Conservation (phyloP, 208 protist genomes). For the Vickermania ingenoplastis region DNA sequence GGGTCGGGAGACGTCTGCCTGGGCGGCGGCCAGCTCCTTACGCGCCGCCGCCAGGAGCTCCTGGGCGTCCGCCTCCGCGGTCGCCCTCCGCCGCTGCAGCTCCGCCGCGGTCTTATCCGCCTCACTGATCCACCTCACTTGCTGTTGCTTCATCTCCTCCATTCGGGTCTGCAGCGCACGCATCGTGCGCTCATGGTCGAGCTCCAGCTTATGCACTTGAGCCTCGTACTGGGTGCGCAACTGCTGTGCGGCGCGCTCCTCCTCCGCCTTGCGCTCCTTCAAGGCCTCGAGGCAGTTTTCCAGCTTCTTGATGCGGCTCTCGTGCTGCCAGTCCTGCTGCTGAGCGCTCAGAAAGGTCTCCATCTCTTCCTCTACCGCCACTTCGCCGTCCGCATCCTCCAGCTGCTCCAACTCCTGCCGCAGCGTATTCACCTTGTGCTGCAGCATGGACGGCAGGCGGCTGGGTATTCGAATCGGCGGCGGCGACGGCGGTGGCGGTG, state of each 20-base stretch:
- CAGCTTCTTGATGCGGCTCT: background rate
- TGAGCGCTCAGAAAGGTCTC: background rate
- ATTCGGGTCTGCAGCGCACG: background rate
- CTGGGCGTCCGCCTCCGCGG: background rate
- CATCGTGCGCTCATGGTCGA: background rate
- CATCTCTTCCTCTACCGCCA: background rate
- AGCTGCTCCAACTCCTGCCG: background rate
- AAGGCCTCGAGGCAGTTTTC: background rate
- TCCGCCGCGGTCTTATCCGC: background rate
- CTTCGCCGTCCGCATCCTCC: background rate
- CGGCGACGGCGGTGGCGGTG: background rate
- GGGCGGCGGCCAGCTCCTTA: background rate
- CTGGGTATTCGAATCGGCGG: background rate
- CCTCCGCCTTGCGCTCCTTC: background rate
- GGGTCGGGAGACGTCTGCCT: background rate
- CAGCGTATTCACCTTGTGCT: background rate
- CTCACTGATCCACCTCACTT: background rate
- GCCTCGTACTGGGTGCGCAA: background rate
- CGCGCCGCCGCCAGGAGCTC: background rate
- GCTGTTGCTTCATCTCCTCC: background rate
- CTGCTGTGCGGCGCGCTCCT: background rate
- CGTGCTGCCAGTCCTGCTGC: background rate
- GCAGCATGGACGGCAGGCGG: background rate
- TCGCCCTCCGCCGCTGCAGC: background rate
- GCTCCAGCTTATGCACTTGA: background rate